Base-by-base conservation (phyloP, 192 early-diverging fungal genomes). In the Dimargaris verticillata region DNA sequence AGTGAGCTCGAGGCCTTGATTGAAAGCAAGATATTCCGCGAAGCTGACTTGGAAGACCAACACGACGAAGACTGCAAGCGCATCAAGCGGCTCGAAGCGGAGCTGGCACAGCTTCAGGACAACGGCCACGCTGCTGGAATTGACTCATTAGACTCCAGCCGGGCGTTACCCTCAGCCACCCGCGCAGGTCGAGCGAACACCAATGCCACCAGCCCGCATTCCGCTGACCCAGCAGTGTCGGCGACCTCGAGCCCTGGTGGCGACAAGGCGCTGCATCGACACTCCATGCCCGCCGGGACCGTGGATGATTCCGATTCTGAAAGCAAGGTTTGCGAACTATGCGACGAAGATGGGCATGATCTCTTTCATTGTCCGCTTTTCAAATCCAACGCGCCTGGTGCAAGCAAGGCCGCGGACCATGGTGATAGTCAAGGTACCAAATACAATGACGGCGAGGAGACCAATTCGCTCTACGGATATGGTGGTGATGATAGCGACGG, bases 21-120 rank as follows among this genome's bases (percentile, higher is more conserved):
- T 43, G 87, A 88, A 61, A 81, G 81, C 67, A 85, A 82, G 65
- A 78, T 83, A 29, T 88, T 88, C 67, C 75, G 74, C 57, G 85
- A 88, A 42, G 72, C 76, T 0, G 87, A 88, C 59, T 66, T 85
- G 3, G 83, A 81, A 61, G 78, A 85, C 44, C 77, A 78, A 57
- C 12, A 28, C 53, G 28, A 7, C 53, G 25, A 7, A 5, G 24
- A 28, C 28, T 4, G 12, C 25, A 12, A 28, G 5, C 53, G 33
- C 26, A 66, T 88, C 4, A 44, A 69, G 10, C 72, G 78, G 24
- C 63, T 84, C n/a, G 74, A 77, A 50, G 63, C 53, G 9, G 77
- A 82, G 61, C 42, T 83, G 7, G 72, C 65, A 44, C 67, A 70
- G 43, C 66, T 75, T 24, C 64, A 68, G 52, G 63, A 54, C 54